Percentiles rank a stretch among this genome's conserved stretches.
Evolutionary conservation across 2,329 filamentous ascomycete genomes (phyloP).

Genomic region (Drechslerella coelobrocha): DNA sequence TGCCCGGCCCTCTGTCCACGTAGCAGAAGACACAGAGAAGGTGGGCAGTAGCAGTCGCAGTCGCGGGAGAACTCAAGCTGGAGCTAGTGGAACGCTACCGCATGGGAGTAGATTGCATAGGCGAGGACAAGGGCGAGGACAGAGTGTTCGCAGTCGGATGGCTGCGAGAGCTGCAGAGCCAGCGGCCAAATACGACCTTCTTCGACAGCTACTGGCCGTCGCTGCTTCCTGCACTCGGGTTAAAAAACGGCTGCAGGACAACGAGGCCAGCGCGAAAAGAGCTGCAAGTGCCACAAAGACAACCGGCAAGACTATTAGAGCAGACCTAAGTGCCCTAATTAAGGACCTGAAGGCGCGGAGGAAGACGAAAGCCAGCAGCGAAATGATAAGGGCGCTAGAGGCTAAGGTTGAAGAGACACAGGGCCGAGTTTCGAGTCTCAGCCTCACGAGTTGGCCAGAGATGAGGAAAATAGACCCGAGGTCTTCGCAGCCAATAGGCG

Average conservation of each 20-base stretch:
- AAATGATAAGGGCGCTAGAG: conserved; percentile 10
- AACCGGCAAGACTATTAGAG: conserved; percentile 9
- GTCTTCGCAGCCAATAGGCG: conserved; percentile 18
- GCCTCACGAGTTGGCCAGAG: conserved; percentile 34
- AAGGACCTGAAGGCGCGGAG: conserved; percentile 14
- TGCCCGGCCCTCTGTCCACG: neutral
- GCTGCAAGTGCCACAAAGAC: conserved; percentile 19
- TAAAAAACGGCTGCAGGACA: conserved; percentile 19
- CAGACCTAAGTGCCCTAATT: conserved; percentile 17
- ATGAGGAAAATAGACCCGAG: conserved; percentile 29
- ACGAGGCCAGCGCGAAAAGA: conserved; percentile 6
- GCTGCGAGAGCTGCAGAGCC: conserved; percentile 19
- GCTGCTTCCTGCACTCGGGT: conserved; percentile 5
- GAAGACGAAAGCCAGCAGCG: conserved; percentile 12
- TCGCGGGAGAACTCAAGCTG: conserved; percentile 19
- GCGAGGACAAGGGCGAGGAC: neutral
- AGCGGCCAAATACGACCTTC: conserved; percentile 31
- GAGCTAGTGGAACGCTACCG: neutral
- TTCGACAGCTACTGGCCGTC: conserved; percentile 23
- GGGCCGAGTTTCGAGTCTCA: conserved; percentile 18
- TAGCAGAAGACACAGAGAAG: neutral
- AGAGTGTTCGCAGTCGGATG: conserved; percentile 39
- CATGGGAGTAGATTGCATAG: neutral
- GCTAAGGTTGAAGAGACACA: conserved; percentile 1
- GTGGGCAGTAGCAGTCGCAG: conserved; percentile 26